Base-by-base conservation (phyloP, 441 rosid genomes). In the Daphne laureola region DNA sequence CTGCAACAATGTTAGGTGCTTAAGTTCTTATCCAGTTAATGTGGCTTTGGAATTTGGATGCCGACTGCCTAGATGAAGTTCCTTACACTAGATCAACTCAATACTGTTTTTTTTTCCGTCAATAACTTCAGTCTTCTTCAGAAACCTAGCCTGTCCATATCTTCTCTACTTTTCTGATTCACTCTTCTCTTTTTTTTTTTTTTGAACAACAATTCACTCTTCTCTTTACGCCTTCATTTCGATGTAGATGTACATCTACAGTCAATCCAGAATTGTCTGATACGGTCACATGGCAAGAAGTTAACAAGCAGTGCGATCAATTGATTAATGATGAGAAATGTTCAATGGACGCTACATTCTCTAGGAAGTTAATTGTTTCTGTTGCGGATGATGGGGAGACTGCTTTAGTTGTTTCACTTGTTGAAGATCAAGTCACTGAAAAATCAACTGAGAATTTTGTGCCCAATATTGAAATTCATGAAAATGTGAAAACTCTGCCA, bases 301-400 rank as follows among this genome's bases (percentile, higher is more conserved):
- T 74, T 73, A 72, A 55, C 58, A 61, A 66, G 56, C 58, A 56
- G 15, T 71, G 55, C 46, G 58, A 48, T 69, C 71, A 69, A 42
- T 87, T 75, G 59, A 74, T 49, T 62, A 68, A 61, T 31, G 67
- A 62, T 63, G 64, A 62, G 49, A 77, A 54, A 70, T 73, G 57
- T 69, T 72, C 76, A 65, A 68, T 64, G 11, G 79, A 84, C 67
- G 71, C 73, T 69, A 41, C 78, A 59, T 78, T 71, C 50, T 63
- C 83, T 47, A 79, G 95, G 61, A 90, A 86, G 59, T 54, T 94
- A 65, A 77, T 94, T 65, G 83, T 94, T 54, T 77, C 88, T 55
- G 74, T 90, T 55, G 97, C 93, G 62, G 99, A 90, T 74, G 78
- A 78, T 54, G 99, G 99, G 57, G 99, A 93, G 75, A 90, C 97